Percentiles rank a stretch among this genome's conserved stretches.
phyloP scores from a whole-genome alignment of 139 green algal genomes.

The Nannochloris sp. region DNA sequence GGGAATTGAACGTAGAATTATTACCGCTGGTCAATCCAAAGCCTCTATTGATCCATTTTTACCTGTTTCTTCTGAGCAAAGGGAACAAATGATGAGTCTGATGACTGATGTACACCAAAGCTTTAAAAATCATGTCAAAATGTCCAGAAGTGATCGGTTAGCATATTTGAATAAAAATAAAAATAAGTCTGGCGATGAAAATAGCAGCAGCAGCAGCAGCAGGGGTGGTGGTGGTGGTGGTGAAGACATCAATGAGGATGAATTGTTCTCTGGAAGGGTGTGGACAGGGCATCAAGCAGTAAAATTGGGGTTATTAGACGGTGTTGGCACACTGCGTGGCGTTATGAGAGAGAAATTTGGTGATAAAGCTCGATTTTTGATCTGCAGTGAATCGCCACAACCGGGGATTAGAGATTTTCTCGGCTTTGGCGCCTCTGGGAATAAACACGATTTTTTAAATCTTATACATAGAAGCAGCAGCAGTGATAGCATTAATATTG shows the following conservation, averaged over 20 bases:
- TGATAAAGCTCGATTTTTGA: constrained; percentile 22
- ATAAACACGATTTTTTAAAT: neutral
- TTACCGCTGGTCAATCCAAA: constrained; percentile 33
- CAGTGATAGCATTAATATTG: neutral
- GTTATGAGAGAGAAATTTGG: constrained; percentile 26
- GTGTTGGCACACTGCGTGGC: constrained; percentile 12
- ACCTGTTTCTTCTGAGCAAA: constrained; percentile 14
- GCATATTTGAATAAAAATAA: neutral
- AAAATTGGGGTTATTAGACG: constrained; percentile 32
- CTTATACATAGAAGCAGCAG: neutral
- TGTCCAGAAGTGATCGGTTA: constrained; percentile 16
- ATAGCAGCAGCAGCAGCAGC: too few relatives aligned
- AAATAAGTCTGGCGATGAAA: too few relatives aligned
- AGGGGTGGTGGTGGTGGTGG: too few relatives aligned
- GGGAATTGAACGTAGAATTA: constrained; percentile 36
- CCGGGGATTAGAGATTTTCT: constrained; percentile 7
- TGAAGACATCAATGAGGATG: too few relatives aligned
- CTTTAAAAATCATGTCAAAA: constrained; percentile 5
- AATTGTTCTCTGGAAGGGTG: constrained; percentile 30
- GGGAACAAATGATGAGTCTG: constrained; percentile 22
- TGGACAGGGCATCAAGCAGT: constrained; percentile 39
- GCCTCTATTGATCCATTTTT: constrained; percentile 37
- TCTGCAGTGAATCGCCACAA: constrained; percentile 16
- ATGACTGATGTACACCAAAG: constrained; percentile 28
- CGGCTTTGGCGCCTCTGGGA: neutral